phyloP scores from a whole-genome alignment of 805 yeast genomes.

The Candida ipomoeae region DNA sequence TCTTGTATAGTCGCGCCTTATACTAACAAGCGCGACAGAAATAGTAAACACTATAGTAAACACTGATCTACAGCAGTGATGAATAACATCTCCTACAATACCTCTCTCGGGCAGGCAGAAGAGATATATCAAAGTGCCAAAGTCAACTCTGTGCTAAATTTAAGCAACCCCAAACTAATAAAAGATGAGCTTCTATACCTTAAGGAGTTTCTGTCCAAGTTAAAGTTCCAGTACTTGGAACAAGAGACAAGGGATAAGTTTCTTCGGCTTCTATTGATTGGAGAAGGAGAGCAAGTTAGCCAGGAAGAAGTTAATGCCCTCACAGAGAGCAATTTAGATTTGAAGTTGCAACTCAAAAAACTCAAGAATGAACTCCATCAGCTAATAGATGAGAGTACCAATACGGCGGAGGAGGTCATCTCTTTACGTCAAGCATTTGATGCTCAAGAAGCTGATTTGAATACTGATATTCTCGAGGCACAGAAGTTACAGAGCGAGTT shows the following conservation, averaged over 20 bases:
- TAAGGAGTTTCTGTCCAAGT: conserved; percentile 45
- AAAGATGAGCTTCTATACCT: conserved; percentile 31
- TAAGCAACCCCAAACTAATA: conserved; percentile 12
- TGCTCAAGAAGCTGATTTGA: conserved; percentile 24
- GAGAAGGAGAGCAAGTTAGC: conserved; percentile 28
- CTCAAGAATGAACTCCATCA: conserved; percentile 24
- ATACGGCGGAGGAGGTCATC: conserved; percentile 24
- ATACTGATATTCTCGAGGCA: conserved; percentile 23
- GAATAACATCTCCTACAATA: not conserved
- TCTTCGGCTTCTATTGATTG: conserved; percentile 43
- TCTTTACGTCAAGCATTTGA: conserved; percentile 23
- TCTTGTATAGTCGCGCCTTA: not conserved
- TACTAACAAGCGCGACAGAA: not conserved
- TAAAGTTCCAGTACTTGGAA: conserved; percentile 64
- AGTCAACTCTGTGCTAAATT: conserved; percentile 6
- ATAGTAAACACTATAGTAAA: not conserved
- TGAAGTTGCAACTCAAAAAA: conserved; percentile 24
- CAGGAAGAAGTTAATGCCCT: conserved; percentile 31
- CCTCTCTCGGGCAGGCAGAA: conserved; percentile 11
- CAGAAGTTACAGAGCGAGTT: conserved; percentile 17
- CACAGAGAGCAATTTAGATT: conserved; percentile 18
- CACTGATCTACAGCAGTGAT: not conserved
- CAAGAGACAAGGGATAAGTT: conserved; percentile 70
- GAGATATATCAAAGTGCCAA: conserved; percentile 7
- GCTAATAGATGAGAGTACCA: conserved; percentile 27